Evolutionary conservation across 192 early-diverging fungal species (phyloP), one percentile per base, ranked within the genome.

Genomic region (Backusella tarrabulga): DNA sequence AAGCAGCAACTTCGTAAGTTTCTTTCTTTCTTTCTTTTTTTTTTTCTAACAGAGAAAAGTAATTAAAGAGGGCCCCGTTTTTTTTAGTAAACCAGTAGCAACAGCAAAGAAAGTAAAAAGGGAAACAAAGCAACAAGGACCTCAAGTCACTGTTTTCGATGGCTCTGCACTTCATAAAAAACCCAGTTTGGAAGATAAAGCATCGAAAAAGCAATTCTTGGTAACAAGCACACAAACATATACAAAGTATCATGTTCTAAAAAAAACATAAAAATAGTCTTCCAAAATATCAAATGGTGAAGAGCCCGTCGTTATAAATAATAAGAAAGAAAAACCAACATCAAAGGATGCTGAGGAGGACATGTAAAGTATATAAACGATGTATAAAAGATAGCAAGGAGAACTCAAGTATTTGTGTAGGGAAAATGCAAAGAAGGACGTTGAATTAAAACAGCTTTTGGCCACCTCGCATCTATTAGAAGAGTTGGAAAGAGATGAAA

Each of bases 401-500:
- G 2, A 0, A 32, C 2, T 17, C 34, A 79, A 7, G 44, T 38
- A 68, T 29, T 69, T 72, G 41, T 72, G 8, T 74, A 84, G 83
- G 21, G 74, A 82, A 21, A 83, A 83, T 54, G 9, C 63, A 12
- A 42, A 68, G 26, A 71, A 86, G 66, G 85, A 86, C 68, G 21
- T 71, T 60, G 85, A 86, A 50, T 66, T 86, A 23, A 70, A 83
- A n/a, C 71, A 82, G 60, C 68, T 86, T 7, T 71, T 86, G 29
- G 73, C 74, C 42, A 82, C 85, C 6, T 79, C 83, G 0, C 79
- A 83, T 68, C 46, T 86, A 35, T 67, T 86, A 23, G 85, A 86
- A 71, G 77, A 84, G 75, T 79, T 80, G 84, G 85, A 83, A 68
- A 67, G 80, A 67, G 85, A 86, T 40, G 77, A 82, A 34, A 82